Evolutionary conservation across 352 stramenopile genomes (phyloP), one percentile per base, ranked within the genome.

Genomic region (Phytophthora melonis): DNA sequence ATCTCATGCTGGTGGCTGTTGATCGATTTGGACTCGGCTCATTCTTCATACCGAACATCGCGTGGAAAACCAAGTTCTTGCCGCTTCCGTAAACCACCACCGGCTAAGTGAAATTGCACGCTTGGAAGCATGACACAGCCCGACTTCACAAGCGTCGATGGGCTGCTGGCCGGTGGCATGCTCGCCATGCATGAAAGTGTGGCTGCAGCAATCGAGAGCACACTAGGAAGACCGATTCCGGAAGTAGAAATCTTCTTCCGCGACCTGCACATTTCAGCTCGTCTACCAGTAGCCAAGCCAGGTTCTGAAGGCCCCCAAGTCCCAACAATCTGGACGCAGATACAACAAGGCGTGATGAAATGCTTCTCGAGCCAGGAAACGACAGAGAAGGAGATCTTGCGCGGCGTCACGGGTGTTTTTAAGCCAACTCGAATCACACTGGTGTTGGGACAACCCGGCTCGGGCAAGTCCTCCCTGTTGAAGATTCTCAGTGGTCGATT

Each of bases 111-210:
- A 27, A 27, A 27, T 27, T 27, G 23, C 23, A 27, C 23, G 23
- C 23, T 27, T 27, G 23, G 23, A 19, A 19, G 21, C 53, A 74
- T 74, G 67, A 30, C 32, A 18, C 36, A 63, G 63, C 52, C 53
- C 4, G 68, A 79, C 13, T 25, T 88, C 11, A 74, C 75, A 2
- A 90, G 68, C 21, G 79, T 79, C 10, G 84, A 92, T 27, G 74
- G 72, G 32, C 58, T 92, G 36, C 63, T 92, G 55, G 81, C 75
- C 2, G 66, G 63, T 8, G 84, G 82, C 25, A 72, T 87, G 43
- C 71, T 89, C 23, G 73, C 78, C 14, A 90, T 92, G 84, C 75
- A 92, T 60, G 65, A 79, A 50, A 83, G 58, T 25, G 73, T 93
- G 52, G 77, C 82, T 1, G 60, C 72, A 3, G 82, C 80, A 5